Evolutionary conservation across 345 rosid species (phyloP).

Genomic region (Dimocarpus longan): DNA sequence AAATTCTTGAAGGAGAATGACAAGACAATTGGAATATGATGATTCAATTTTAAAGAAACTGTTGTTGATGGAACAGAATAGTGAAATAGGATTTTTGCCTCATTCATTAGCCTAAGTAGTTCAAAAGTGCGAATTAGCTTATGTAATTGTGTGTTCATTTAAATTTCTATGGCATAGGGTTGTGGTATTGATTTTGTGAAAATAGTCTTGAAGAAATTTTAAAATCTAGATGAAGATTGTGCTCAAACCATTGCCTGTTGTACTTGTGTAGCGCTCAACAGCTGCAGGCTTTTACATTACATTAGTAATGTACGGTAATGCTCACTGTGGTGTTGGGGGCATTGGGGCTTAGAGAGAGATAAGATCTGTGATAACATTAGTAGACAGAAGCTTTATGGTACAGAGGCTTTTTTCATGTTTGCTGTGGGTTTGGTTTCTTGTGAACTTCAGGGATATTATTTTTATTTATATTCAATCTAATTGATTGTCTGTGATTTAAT

Average conservation of each 20-base stretch:
- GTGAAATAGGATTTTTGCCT: not conserved
- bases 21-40: not conserved
- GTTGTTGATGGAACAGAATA: not conserved
- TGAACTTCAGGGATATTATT: not conserved
- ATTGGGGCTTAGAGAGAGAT: not conserved
- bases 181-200: not conserved
- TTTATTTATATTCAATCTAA: not conserved
- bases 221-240: not conserved
- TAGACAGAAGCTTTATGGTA: too few species aligned
- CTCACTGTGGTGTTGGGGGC: too few species aligned
- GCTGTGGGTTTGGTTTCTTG: too few species aligned
- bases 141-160: not conserved
- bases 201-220: not conserved
- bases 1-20: not conserved
- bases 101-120: not conserved
- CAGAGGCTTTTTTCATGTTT: too few species aligned
- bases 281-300: not conserved
- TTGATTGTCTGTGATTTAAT: not conserved
- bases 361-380: not conserved
- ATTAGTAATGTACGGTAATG: too few species aligned
- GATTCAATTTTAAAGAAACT: constrained; percentile 1
- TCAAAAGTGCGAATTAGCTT: not conserved
- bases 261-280: not conserved
- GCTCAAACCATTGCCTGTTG: not conserved
- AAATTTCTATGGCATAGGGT: not conserved